Evolutionary conservation across 108 stramenopile species (phyloP).

Genomic region (Aurantiochytrium sp.): DNA sequence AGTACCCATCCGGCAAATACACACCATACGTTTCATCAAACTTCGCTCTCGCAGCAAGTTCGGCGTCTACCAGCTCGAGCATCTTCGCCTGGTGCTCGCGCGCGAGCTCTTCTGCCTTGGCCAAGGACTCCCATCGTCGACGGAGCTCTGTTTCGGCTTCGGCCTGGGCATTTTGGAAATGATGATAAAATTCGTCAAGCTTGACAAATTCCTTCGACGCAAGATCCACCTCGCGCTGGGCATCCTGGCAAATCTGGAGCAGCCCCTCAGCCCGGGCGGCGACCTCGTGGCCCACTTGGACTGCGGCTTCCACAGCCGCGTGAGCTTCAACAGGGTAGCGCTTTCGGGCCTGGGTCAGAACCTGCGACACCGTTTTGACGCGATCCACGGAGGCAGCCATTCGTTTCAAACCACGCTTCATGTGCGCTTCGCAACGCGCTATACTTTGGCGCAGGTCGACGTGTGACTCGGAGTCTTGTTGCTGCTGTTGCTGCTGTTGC

Average conservation of each 20-base stretch:
- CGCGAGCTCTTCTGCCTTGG: neutral
- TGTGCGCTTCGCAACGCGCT: neutral
- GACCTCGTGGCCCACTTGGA: neutral
- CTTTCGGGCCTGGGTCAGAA: neutral
- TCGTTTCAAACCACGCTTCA: neutral
- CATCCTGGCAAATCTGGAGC: neutral
- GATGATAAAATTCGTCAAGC: neutral
- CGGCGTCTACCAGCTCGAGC: neutral
- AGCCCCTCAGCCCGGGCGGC: neutral
- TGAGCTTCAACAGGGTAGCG: neutral
- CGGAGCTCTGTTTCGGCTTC: neutral
- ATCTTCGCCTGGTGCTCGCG: neutral
- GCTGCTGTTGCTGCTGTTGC: too few relatives aligned
- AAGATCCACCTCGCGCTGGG: neutral
- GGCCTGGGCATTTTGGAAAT: neutral
- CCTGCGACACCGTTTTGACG: neutral
- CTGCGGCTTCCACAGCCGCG: neutral
- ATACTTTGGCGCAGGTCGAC: neutral
- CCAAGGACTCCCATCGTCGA: neutral
- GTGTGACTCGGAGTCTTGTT: neutral
- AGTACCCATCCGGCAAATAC: neutral
- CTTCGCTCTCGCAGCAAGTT: neutral
- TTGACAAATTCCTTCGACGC: neutral
- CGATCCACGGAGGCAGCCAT: neutral
- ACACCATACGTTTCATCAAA: neutral